A percentile compares a stretch with the other conserved stretches of the same genome.
Conservation (phyloP, 768 basidiomycete genomes). For the Rubroboletus satanas region DNA sequence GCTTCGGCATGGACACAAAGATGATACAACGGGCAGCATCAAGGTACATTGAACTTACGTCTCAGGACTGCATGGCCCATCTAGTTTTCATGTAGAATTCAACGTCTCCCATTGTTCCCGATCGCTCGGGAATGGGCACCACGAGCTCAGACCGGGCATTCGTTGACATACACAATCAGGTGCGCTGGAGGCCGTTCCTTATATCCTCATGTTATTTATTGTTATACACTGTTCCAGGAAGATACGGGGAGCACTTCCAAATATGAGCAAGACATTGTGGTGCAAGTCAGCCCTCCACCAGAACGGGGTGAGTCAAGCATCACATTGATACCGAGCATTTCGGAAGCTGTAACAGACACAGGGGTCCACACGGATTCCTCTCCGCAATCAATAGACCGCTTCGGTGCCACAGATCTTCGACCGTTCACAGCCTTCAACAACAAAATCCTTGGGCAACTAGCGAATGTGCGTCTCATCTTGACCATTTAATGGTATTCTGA, state of each 20-base stretch:
- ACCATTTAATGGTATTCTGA: background rate
- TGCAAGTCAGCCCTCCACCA: background rate
- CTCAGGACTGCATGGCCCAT: background rate
- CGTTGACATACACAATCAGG: background rate
- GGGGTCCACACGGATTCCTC: background rate
- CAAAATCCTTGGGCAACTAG: background rate
- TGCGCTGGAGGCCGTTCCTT: background rate
- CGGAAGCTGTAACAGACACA: background rate
- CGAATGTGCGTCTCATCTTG: background rate
- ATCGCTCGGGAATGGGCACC: background rate
- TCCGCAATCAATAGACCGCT: background rate
- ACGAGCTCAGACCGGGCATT: background rate
- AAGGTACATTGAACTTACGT: background rate
- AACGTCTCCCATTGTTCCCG: background rate
- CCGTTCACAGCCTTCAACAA: background rate
- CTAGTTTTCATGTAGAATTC: background rate
- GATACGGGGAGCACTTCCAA: background rate
- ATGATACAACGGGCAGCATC: background rate
- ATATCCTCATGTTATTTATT: background rate
- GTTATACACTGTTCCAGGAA: background rate
- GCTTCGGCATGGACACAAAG: background rate
- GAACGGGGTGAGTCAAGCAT: background rate
- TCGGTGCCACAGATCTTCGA: background rate
- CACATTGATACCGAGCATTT: background rate
- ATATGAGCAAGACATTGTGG: background rate